Conservation (phyloP, 2,329 filamentous ascomycete genomes). For the Trichophyton simii region DNA sequence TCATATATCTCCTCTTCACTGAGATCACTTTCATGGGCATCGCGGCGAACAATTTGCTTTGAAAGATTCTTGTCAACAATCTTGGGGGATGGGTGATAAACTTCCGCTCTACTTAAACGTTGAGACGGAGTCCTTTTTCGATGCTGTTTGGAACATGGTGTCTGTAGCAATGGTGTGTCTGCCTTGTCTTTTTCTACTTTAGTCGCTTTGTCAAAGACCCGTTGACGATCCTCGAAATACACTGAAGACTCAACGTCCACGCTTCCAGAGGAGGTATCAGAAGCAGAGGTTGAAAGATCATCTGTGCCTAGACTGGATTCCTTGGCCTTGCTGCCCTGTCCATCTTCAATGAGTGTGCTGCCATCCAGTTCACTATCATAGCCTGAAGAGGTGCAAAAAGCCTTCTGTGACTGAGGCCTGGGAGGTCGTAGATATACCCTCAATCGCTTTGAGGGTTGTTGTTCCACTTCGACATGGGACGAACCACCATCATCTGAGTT, state of each 20-base stretch:
- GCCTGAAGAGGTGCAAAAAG: background rate
- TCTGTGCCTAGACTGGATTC: background rate
- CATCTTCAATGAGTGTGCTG: slow-evolving; percentile 1
- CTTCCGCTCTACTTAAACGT: background rate
- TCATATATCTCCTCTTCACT: slow-evolving; percentile 12
- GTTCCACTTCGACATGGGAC: background rate
- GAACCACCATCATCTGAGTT: background rate
- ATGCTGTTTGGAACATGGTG: background rate
- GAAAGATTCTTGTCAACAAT: slow-evolving; percentile 10
- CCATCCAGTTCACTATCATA: slow-evolving; percentile 6
- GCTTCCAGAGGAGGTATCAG: background rate
- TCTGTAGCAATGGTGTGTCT: background rate
- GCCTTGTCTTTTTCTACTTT: background rate
- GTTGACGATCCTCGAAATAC: background rate
- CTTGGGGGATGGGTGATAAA: slow-evolving; percentile 6
- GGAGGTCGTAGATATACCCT: background rate
- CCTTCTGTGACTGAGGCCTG: background rate
- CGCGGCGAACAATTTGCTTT: slow-evolving; percentile 7
- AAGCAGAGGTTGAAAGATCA: background rate
- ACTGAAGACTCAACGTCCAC: background rate
- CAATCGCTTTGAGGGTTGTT: background rate
- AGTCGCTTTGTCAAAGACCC: background rate
- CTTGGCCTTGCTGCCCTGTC: background rate
- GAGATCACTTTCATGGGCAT: slow-evolving; percentile 12
- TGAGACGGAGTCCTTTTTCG: background rate